Percentiles rank a stretch among this genome's conserved stretches.
phyloP scores from a whole-genome alignment of 441 rosid species.

The Brassica hybrid region DNA sequence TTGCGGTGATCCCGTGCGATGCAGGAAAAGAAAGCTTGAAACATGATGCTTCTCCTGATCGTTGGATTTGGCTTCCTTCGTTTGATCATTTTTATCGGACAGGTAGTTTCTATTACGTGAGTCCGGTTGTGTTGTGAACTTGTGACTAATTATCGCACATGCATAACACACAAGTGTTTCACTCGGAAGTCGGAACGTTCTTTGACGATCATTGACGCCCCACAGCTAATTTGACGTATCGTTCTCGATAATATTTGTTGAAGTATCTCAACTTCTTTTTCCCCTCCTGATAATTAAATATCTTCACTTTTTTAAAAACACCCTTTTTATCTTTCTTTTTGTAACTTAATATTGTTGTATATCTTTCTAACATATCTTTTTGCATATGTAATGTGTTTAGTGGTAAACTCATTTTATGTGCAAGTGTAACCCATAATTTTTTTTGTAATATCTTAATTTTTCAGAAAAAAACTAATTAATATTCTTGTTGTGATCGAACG shows the following conservation, averaged over 20 bases:
- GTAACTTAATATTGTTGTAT: not conserved
- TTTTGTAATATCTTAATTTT: not conserved
- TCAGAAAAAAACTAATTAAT: not conserved
- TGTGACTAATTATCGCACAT: conserved; percentile 8
- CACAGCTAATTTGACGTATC: conserved; percentile 10
- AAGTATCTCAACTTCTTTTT: conserved; percentile 6
- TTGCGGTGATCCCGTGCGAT: conserved; percentile 23
- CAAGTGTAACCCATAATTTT: not conserved
- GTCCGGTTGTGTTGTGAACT: not conserved
- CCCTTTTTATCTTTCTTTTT: not conserved
- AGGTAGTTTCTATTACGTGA: conserved; percentile 2
- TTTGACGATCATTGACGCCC: conserved; percentile 17
- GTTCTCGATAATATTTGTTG: not conserved
- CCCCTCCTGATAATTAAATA: not conserved
- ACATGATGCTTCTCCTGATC: conserved; percentile 2
- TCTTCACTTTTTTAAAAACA: not conserved
- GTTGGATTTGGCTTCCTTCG: conserved; percentile 8
- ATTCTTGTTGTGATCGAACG: conserved; percentile 6
- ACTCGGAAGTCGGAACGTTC: conserved; percentile 34
- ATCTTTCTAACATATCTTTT: not conserved
- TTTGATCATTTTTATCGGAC: conserved; percentile 14
- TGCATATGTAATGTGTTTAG: not conserved
- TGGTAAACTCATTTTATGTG: not conserved
- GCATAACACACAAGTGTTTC: conserved; percentile 9
- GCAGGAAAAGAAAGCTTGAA: conserved; percentile 9